Evolutionary conservation across 495 filamentous ascomycete genomes (phyloP).

Genomic region (Xylaria flabelliformis): DNA sequence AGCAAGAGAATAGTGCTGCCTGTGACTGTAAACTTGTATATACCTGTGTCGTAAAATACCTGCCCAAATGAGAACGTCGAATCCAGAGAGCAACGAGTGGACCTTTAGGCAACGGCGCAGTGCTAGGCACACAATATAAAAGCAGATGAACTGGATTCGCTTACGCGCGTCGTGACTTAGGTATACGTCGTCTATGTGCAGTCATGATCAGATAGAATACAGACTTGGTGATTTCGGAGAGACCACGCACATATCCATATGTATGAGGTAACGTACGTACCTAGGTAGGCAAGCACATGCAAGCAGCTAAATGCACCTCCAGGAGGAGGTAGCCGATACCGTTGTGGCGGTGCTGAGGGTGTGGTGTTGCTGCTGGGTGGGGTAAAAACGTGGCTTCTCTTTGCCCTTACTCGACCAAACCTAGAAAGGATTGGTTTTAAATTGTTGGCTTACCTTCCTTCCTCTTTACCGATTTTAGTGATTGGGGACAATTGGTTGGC

Average conservation of each 20-base stretch:
- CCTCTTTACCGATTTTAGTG: slow-evolving; percentile 15
- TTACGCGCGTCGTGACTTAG: neutral
- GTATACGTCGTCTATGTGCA: neutral
- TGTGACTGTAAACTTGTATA: slow-evolving; percentile 5
- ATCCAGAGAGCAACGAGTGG: neutral
- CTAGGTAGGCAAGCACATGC: neutral
- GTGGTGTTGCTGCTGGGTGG: slow-evolving; percentile 14
- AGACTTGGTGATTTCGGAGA: neutral
- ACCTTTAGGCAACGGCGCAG: slow-evolving; percentile 3
- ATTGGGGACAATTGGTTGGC: slow-evolving; percentile 12
- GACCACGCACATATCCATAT: neutral
- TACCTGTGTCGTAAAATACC: neutral
- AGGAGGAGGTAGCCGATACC: neutral
- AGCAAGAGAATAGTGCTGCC: neutral
- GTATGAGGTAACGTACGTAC: neutral
- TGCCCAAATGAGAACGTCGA: neutral
- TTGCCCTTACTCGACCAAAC: neutral
- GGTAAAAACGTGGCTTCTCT: slow-evolving; percentile 24
- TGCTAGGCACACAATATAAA: neutral
- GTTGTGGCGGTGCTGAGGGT: slow-evolving; percentile 10
- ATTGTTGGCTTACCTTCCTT: slow-evolving; percentile 22
- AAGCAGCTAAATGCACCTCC: neutral
- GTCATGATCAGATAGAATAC: neutral
- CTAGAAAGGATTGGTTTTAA: neutral
- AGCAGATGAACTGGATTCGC: neutral